Percentiles rank a stretch among this genome's conserved stretches.
Evolutionary conservation across 106 monocot species (phyloP).

Genomic region (Allium sativum): DNA sequence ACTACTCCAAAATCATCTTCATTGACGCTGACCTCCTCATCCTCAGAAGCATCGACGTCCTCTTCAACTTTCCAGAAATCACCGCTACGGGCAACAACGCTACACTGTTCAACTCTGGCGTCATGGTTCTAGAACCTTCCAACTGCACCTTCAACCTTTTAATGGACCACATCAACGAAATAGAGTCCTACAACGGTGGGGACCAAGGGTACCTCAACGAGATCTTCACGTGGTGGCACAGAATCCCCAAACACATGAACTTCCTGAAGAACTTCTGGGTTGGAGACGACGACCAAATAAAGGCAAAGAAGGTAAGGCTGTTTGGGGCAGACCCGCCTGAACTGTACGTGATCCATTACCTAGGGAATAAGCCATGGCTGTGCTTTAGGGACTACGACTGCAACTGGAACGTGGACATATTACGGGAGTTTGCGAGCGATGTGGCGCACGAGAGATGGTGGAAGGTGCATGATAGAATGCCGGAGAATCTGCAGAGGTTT

Average conservation of each 20-base stretch:
- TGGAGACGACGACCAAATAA: slow-evolving; percentile 43
- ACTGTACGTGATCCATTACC: slow-evolving; percentile 48
- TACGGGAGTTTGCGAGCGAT: slow-evolving; percentile 56
- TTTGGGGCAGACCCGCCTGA: slow-evolving; percentile 40
- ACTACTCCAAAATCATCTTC: slow-evolving; percentile 69
- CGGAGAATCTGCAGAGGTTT: slow-evolving; percentile 30
- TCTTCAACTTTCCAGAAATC: slow-evolving; percentile 64
- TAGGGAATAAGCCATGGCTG: slow-evolving; percentile 52
- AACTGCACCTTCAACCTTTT: slow-evolving; percentile 58
- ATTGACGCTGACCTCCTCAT: slow-evolving; percentile 69
- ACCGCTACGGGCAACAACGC: slow-evolving; percentile 63
- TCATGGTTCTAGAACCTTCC: slow-evolving; percentile 73
- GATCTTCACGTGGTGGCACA: slow-evolving; percentile 79
- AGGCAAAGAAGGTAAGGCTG: slow-evolving; percentile 31
- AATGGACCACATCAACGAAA: slow-evolving; percentile 60
- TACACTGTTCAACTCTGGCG: slow-evolving; percentile 66
- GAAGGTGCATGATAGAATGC: slow-evolving; percentile 54
- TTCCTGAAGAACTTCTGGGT: slow-evolving; percentile 76
- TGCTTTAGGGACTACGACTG: slow-evolving; percentile 35
- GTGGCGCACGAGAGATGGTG: slow-evolving; percentile 51
- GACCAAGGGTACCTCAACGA: slow-evolving; percentile 78
- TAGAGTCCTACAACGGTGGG: slow-evolving; percentile 70
- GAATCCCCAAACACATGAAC: slow-evolving; percentile 69
- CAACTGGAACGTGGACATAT: slow-evolving; percentile 26
- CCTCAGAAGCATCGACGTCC: slow-evolving; percentile 54